phyloP scores from a whole-genome alignment of 1,139 yeast genomes.

The Nakaseomyces uthaithaninus region DNA sequence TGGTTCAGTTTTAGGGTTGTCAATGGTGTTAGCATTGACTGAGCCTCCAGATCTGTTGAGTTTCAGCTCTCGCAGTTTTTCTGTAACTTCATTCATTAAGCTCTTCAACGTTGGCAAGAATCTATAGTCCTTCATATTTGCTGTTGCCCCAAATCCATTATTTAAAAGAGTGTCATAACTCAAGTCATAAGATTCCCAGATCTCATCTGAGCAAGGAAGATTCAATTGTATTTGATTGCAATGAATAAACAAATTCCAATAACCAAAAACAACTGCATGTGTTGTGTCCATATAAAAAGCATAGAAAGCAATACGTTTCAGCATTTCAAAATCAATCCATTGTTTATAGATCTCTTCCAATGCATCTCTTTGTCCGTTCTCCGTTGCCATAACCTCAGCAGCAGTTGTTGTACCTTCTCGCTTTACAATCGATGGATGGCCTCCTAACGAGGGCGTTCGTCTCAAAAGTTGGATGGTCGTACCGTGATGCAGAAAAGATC shows the following conservation, averaged over 20 bases:
- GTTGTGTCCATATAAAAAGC: slow-evolving; percentile 73
- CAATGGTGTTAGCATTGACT: neutral
- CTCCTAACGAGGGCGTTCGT: slow-evolving; percentile 67
- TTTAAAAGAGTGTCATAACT: slow-evolving; percentile 23
- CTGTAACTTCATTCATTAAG: slow-evolving; percentile 31
- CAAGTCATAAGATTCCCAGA: slow-evolving; percentile 54
- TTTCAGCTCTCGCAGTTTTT: neutral
- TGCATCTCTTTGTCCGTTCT: slow-evolving; percentile 13
- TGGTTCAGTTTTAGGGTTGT: neutral
- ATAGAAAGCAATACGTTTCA: slow-evolving; percentile 71
- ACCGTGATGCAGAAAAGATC: slow-evolving; percentile 73
- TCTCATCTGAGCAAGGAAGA: slow-evolving; percentile 70
- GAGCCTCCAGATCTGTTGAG: neutral
- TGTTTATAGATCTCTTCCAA: slow-evolving; percentile 39
- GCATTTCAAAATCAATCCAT: slow-evolving; percentile 73
- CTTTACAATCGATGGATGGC: slow-evolving; percentile 44
- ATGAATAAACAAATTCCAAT: slow-evolving; percentile 59
- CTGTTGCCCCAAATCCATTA: slow-evolving; percentile 19
- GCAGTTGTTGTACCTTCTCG: slow-evolving; percentile 19
- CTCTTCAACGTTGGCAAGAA: slow-evolving; percentile 51
- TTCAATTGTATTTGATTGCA: slow-evolving; percentile 56
- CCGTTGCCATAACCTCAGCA: slow-evolving; percentile 9
- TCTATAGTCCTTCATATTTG: slow-evolving; percentile 21
- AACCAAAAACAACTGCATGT: slow-evolving; percentile 77
- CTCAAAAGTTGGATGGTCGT: slow-evolving; percentile 64